Evolutionary conservation across 139 green algal genomes (phyloP).

Genomic region (Coelastrella sp.): DNA sequence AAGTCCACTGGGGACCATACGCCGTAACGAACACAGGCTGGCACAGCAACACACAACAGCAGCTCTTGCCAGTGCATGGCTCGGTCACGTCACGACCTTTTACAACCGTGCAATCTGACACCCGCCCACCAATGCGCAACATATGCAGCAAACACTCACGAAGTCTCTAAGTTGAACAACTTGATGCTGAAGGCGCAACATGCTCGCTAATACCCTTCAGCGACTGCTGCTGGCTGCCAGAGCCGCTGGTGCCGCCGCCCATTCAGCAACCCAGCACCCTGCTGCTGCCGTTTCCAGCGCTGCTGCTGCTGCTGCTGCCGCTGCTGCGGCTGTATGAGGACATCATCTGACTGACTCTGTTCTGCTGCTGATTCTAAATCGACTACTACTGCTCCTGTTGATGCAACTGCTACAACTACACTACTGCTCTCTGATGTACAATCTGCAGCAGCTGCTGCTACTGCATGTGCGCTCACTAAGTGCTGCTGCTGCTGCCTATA

Average conservation of each 20-base stretch:
- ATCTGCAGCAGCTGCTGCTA: background rate
- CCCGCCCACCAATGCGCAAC: too few relatives aligned
- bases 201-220: background rate
- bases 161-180: too few relatives aligned
- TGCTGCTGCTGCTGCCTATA: background rate
- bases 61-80: too few relatives aligned
- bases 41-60: too few relatives aligned
- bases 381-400: constrained; percentile 9
- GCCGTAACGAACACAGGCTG: too few relatives aligned
- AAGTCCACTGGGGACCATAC: too few relatives aligned
- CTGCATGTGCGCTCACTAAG: background rate
- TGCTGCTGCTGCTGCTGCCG: constrained; percentile 3
- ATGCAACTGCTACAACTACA: background rate
- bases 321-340: background rate
- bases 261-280: background rate
- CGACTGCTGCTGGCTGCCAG: background rate
- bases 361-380: background rate
- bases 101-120: too few relatives aligned
- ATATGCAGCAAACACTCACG: too few relatives aligned
- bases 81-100: too few relatives aligned
- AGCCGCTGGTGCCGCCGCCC: constrained; percentile 15
- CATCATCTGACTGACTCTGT: background rate
- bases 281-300: background rate
- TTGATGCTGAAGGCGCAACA: too few relatives aligned
- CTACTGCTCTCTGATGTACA: background rate